Evolutionary conservation across 192 early-diverging fungal species (phyloP), one percentile per base, ranked within the genome.

Genomic region (Linnemannia zychae): DNA sequence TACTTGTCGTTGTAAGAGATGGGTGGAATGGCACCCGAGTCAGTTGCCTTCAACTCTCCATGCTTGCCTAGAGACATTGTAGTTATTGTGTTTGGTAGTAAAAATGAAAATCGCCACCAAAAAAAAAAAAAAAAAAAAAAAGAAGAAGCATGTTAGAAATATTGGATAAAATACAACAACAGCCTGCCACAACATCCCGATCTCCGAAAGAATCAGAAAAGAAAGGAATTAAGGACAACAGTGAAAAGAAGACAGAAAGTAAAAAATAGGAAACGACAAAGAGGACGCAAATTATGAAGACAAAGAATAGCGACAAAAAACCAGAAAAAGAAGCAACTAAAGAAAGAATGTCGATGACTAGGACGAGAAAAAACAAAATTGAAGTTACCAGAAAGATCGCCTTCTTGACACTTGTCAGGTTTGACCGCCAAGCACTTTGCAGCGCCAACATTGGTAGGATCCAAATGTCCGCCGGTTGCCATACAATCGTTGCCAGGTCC

Each of bases 321-420:
- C n/a, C 16, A 50, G 18, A 52, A n/a, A 22, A 20, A 57, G 22
- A 28, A 24, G 53, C n/a, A n/a, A 9, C 6, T 24, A 5, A 28
- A 57, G 53, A 57, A 57, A n/a, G 1, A 57, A 28, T n/a, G n/a
- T 31, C 7, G 13, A 11, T 28, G 7, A 31, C 24, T 13, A 46
- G 17, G 7, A 22, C 3, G 4, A 49, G 13, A n/a, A 33, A 22
- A 31, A 15, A 31, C 57, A 44, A 44, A 44, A n/a, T n/a, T n/a
- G n/a, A 3, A 44, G 9, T 36, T 72, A 81, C 79, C 79, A 53
- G 79, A 81, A 13, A 81, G 63, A n/a, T 81, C 79, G 18, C 79
- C 79, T 67, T 81, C 79, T 47, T 81, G 79, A 20, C 79, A 81
- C 18, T 28, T 75, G 7, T 63, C 67, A 12, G 79, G 79, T 3